These are phyloP conservation scores for Blastocystis sp. DNA, from an alignment of 352 stramenopile species.

Conservation along the genomic window DNA sequence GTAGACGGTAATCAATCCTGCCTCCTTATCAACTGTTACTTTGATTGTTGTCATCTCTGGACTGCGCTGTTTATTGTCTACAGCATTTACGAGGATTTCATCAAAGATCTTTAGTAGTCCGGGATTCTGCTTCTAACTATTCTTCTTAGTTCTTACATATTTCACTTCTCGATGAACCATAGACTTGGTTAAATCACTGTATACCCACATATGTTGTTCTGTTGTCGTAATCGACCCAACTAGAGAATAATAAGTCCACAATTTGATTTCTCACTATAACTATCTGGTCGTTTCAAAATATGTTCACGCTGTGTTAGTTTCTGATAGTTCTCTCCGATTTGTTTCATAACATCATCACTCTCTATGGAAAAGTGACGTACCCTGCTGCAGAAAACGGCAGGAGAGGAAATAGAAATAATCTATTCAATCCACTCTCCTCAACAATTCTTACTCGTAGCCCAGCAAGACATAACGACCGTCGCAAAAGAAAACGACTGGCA, in stretches of 20 bases:
- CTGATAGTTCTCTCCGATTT: conserved; percentile 85
- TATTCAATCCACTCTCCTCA: too few relatives aligned
- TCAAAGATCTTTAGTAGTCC: conserved; percentile 98
- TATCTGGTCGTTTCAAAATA: conserved; percentile 95
- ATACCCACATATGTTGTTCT: conserved; percentile 91
- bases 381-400: background rate
- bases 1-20: conserved; percentile 88
- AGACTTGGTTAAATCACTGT: conserved; percentile 82
- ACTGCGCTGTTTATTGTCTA: conserved; percentile 99
- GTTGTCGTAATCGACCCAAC: conserved; percentile 91
- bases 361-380: background rate
- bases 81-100: conserved; percentile 98
- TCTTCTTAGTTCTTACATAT: conserved; percentile 70
- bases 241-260: conserved; percentile 26
- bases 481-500: too few relatives aligned
- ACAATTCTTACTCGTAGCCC: too few relatives aligned
- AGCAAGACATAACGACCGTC: too few relatives aligned
- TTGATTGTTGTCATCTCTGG: conserved; percentile 87
- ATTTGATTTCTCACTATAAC: conserved; percentile 82
- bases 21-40: conserved; percentile 86
- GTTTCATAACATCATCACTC: background rate
- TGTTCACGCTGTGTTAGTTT: conserved; percentile 97
- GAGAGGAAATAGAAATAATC: too few relatives aligned
- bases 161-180: conserved; percentile 90
- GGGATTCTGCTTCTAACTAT: conserved; percentile 71